Evolutionary conservation across 306 rosid species (phyloP), one percentile per base, ranked within the genome.

Genomic region (Vigna mungo): DNA sequence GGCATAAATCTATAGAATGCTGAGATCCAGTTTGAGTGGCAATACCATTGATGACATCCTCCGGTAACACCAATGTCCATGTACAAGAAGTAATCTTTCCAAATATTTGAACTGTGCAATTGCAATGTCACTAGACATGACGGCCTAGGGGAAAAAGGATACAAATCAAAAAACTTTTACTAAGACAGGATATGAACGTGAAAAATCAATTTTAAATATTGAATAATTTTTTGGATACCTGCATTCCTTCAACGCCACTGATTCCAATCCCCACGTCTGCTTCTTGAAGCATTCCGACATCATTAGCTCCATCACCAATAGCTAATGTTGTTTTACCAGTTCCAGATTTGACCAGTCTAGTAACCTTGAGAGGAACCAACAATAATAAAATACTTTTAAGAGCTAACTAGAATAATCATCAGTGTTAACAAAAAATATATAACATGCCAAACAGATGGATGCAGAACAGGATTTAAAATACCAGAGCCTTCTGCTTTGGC

Each of bases 281-380:
- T 83, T 94, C 96, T 86, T 92, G 98, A 81, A 94, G 96, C 98
- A 94, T 94, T 77, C 98, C 97, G 23, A 94, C 97, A 80, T 94
- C 97, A 76, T 94, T 94, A 79, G 97, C 98, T 69, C 98, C 98
- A 41, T 94, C 97, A 20, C 97, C 97, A 15, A 94, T 86, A 2
- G 98, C 96, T 70, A 94, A 86, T n/a, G 96, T 94, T 56, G 96
- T 94, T 83, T 90, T 94, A 51, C 92, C 90, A 15, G 92, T 92
- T 81, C 94, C 96, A 78, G 85, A 76, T 84, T 92, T 94, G 37
- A 94, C 98, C n/a, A 94, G 83, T 79, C 97, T 89, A 46, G 98
- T 89, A 46, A 94, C 97, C 97, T 94, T 58, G 60, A 47, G 21
- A 68, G 25, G 39, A 25, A 75, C 55, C 71, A 39, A 75, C 9